These are phyloP conservation scores for Filobasidium floriforme DNA, from an alignment of 768 basidiomycete genomes.

Conservation along the genomic window DNA sequence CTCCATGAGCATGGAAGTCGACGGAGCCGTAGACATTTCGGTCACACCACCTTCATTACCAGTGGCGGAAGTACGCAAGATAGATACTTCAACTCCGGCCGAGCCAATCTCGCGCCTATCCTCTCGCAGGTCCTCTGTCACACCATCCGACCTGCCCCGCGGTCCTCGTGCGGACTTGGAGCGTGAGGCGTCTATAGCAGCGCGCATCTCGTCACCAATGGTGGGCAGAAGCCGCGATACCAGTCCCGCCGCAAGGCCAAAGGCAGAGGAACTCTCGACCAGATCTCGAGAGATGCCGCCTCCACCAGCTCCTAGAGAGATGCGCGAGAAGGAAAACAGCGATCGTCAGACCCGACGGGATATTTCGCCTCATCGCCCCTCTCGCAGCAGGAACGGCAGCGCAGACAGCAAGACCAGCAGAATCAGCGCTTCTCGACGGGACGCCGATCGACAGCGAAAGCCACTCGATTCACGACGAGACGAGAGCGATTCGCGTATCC, in stretches of 20 bases:
- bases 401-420: slow-evolving; percentile 22
- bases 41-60: no score
- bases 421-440: slow-evolving; percentile 8
- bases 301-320: slow-evolving; percentile 9
- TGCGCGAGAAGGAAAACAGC: neutral
- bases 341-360: neutral
- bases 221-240: neutral
- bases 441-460: neutral
- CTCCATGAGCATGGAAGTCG: no score
- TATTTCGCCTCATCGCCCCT: slow-evolving; percentile 1
- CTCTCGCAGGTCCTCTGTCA: neutral
- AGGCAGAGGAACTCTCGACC: neutral
- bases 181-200: neutral
- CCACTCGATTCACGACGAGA: neutral
- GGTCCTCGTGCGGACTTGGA: slow-evolving; percentile 12
- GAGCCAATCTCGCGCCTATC: neutral
- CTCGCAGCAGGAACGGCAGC: slow-evolving; percentile 13
- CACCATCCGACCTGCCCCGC: slow-evolving; percentile 8
- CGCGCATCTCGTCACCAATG: neutral
- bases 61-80: no score
- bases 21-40: no score
- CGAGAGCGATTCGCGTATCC: neutral
- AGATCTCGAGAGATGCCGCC: neutral
- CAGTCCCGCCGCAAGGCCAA: neutral
- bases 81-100: no score